Percentiles rank a stretch among this genome's conserved stretches.
Conservation (phyloP, 2,329 filamentous ascomycete genomes). For the Pseudocercospora vitis region DNA sequence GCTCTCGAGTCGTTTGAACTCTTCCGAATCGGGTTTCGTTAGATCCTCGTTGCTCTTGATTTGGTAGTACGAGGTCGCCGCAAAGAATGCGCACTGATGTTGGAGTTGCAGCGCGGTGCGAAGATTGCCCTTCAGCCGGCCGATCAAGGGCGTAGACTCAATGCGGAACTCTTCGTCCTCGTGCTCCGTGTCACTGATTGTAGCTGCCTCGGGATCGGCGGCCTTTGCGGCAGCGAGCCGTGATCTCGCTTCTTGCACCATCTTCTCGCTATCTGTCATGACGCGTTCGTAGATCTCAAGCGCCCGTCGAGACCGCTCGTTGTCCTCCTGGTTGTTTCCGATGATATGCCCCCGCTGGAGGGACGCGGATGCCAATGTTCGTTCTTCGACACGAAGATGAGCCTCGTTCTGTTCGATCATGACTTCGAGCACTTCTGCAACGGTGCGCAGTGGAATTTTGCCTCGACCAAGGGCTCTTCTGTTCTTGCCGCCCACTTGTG, state of each 20-base stretch:
- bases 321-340: conserved; percentile 67
- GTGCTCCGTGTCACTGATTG: conserved; percentile 28
- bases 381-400: conserved; percentile 66
- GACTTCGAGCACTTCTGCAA: conserved; percentile 79
- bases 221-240: conserved; percentile 57
- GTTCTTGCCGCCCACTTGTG: conserved; percentile 71
- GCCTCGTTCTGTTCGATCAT: conserved; percentile 87
- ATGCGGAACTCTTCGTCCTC: conserved; percentile 40
- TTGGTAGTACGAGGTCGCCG: conserved; percentile 79
- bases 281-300: conserved; percentile 66
- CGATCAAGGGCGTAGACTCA: conserved; percentile 29
- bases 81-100: conserved; percentile 81
- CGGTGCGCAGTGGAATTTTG: conserved; percentile 70
- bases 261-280: conserved; percentile 41
- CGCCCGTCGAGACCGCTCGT: conserved; percentile 60
- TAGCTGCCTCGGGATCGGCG: conserved; percentile 13
- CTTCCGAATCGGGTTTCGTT: conserved; percentile 65
- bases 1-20: conserved; percentile 65
- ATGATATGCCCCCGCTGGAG: conserved; percentile 74
- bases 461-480: conserved; percentile 61
- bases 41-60: conserved; percentile 69
- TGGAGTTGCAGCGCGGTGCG: conserved; percentile 74
- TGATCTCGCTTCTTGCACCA: conserved; percentile 64
- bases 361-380: conserved; percentile 64
- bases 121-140: conserved; percentile 58